These are phyloP conservation scores for Barbatosphaeria neglecta DNA, from an alignment of 495 filamentous ascomycete genomes.

Conservation along the genomic window DNA sequence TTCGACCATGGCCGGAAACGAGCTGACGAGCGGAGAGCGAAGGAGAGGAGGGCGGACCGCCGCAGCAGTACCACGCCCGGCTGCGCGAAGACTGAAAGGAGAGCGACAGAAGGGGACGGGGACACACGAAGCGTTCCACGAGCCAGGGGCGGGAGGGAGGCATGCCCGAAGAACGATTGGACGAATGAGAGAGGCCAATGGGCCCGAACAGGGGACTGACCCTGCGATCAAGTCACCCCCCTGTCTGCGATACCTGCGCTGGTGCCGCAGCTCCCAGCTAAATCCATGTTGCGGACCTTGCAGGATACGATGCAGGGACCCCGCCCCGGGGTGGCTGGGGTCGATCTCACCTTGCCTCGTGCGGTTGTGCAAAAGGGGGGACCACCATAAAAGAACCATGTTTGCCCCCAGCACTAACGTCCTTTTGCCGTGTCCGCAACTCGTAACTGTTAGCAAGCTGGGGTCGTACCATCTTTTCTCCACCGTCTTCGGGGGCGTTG, in stretches of 20 bases:
- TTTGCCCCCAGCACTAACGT: background rate
- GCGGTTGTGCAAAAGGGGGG: background rate
- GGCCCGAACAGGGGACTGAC: conserved; percentile 4
- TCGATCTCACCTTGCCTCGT: background rate
- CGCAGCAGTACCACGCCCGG: background rate
- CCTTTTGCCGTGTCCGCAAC: too few species aligned
- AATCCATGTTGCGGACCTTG: background rate
- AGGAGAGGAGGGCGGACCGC: conserved; percentile 6
- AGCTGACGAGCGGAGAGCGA: background rate
- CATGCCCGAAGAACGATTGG: conserved; percentile 7
- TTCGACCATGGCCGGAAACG: background rate
- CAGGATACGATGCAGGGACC: background rate
- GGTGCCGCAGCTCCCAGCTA: background rate
- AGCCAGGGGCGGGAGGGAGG: conserved; percentile 9
- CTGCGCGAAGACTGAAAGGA: background rate
- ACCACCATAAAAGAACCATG: background rate
- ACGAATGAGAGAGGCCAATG: conserved; percentile 19
- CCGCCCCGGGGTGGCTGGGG: background rate
- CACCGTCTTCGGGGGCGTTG: too few species aligned
- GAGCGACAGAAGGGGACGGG: conserved; percentile 1
- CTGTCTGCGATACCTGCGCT: background rate
- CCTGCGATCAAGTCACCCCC: background rate
- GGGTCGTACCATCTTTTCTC: too few species aligned
- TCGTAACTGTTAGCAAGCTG: background rate
- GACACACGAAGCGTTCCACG: conserved; percentile 11